A percentile compares a stretch with the other conserved stretches of the same genome.
These are phyloP conservation scores for Candida patagonica DNA, from an alignment of 805 yeast species.

Conservation along the genomic window DNA sequence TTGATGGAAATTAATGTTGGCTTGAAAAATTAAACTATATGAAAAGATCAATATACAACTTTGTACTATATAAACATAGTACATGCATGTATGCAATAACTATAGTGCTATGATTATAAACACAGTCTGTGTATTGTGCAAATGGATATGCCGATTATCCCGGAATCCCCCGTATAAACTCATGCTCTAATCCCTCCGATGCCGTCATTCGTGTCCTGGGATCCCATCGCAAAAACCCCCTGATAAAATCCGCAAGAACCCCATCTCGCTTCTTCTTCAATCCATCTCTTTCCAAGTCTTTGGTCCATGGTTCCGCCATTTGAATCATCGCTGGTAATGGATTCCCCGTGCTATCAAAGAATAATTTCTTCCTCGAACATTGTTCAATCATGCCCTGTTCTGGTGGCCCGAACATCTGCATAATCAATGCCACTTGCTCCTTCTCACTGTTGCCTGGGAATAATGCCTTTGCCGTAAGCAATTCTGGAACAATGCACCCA, in stretches of 20 bases:
- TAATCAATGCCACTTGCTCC: slow-evolving; percentile 81
- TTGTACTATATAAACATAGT: too few relatives aligned
- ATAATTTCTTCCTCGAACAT: slow-evolving; percentile 29
- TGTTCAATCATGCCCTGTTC: slow-evolving; percentile 32
- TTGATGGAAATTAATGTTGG: too few relatives aligned
- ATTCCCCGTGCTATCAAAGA: slow-evolving; percentile 29
- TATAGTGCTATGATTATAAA: too few relatives aligned
- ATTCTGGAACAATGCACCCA: slow-evolving; percentile 94
- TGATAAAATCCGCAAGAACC: slow-evolving; percentile 35
- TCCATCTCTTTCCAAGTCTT: slow-evolving; percentile 17
- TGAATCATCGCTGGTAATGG: slow-evolving; percentile 19
- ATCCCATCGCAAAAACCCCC: slow-evolving; percentile 64
- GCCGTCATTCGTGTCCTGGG: slow-evolving; percentile 41
- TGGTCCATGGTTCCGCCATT: slow-evolving; percentile 18
- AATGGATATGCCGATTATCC: too few relatives aligned
- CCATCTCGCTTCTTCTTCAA: slow-evolving; percentile 19
- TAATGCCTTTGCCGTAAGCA: slow-evolving; percentile 86
- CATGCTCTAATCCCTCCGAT: slow-evolving; percentile 30
- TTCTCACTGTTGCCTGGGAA: slow-evolving; percentile 90
- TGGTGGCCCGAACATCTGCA: slow-evolving; percentile 88
- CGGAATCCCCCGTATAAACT: too few relatives aligned
- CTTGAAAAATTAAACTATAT: too few relatives aligned
- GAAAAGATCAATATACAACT: too few relatives aligned
- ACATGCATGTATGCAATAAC: too few relatives aligned
- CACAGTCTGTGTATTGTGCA: too few relatives aligned